A percentile compares a stretch with the other conserved stretches of the same genome.
Evolutionary conservation across 495 filamentous ascomycete species (phyloP).

Genomic region (Letharia lupina): DNA sequence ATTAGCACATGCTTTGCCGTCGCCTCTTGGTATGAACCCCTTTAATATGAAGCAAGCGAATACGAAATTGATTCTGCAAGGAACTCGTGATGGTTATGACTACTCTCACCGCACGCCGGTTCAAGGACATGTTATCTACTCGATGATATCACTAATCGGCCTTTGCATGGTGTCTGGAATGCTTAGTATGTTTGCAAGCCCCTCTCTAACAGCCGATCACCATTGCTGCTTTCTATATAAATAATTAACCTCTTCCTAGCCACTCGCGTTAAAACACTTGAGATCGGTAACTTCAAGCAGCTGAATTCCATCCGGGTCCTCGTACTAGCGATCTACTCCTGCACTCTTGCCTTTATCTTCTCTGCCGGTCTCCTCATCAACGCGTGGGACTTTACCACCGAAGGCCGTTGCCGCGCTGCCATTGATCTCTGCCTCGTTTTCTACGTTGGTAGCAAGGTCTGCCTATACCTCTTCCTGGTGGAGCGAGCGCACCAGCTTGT

Average conservation of each 20-base stretch:
- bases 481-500: conserved; percentile 32
- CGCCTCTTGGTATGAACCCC: not conserved
- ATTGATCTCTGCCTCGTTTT: conserved; percentile 32
- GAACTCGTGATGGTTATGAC: not conserved
- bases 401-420: conserved; percentile 23
- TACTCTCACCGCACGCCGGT: not conserved
- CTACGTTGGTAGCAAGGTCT: conserved; percentile 30
- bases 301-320: conserved; percentile 1
- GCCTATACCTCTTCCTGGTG: conserved; percentile 33
- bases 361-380: conserved; percentile 6
- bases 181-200: conserved; percentile 1
- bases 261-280: not conserved
- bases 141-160: not conserved
- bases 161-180: not conserved
- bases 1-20: not conserved
- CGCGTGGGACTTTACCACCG: conserved; percentile 1
- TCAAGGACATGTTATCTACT: conserved; percentile 3
- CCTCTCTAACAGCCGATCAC: not conserved
- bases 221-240: not conserved
- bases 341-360: not conserved
- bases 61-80: not conserved
- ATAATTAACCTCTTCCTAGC: not conserved
- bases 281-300: not conserved
- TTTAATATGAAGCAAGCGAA: not conserved
- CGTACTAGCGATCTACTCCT: not conserved